Base-by-base conservation (phyloP, 2,329 filamentous ascomycete genomes). In the Cadophora luteo-olivacea region DNA sequence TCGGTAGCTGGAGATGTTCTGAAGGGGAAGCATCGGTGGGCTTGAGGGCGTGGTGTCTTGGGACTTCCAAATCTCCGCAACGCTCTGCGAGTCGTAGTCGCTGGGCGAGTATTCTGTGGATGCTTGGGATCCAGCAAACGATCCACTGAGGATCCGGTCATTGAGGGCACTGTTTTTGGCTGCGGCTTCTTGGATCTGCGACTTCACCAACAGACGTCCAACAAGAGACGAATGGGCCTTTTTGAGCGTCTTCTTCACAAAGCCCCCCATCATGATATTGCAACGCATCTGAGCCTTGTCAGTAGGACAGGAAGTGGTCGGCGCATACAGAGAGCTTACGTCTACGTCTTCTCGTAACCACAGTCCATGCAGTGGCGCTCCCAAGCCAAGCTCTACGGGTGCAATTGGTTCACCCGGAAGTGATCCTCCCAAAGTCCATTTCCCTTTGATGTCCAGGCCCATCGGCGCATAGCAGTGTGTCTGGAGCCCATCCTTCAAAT, bases 331-430 rank as follows among this genome's bases (percentile, higher is more conserved):
- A 60, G 36, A 22, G n/a, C 36, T 55, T 64, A 57, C 62, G 71
- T 93, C 90, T 61, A 96, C 90, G 72, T 97, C 93, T 82, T 97
- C 93, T n/a, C 91, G 85, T 52, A 97, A 82, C 77, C 94, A 97
- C 14, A 97, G 82, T 0, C 93, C 93, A 51, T 87, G 82, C 25
- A 84, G 79, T 0, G 93, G 92, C 0, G 85, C 87, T 16, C 85
- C 85, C 6, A 92, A 80, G 5, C 90, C 91, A 25, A 92, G 80
- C 80, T 95, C 92, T 12, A 86, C 80, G 0, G 87, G 84, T 75
- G 90, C 85, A 36, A 84, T 82, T 0, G 88, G 86, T 79, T 97
- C 92, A 22, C 90, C 91, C 0, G 90, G 89, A 52, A 92, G 81
- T 11, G 86, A 88, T 11, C 93, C 93, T 57, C 87, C 89, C 4